These are phyloP conservation scores for Erythrobasidium hasegawianum DNA, from an alignment of 1,284 basidiomycete genomes.

Conservation along the genomic window DNA sequence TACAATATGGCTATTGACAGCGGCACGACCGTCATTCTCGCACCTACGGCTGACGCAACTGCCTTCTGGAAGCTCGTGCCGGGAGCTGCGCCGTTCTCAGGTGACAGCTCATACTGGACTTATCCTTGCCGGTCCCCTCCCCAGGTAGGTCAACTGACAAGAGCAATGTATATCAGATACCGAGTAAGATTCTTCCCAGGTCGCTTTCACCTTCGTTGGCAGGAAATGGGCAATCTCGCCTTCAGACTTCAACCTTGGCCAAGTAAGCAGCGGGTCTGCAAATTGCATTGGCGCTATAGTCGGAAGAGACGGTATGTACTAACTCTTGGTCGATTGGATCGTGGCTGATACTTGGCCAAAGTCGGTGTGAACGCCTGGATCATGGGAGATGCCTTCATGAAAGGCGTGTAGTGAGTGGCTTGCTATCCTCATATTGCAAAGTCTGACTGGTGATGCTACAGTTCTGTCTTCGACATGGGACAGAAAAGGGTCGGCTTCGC, in stretches of 20 bases:
- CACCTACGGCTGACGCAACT: slow-evolving; percentile 35
- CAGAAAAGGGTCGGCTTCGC: slow-evolving; percentile 20
- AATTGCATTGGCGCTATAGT: slow-evolving; percentile 38
- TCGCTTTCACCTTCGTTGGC: slow-evolving; percentile 35
- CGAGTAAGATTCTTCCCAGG: background rate
- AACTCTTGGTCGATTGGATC: too few relatives aligned
- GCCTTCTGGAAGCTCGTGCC: slow-evolving; percentile 37
- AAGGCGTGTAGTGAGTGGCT: slow-evolving; percentile 28
- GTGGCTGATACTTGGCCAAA: too few relatives aligned
- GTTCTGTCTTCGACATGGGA: slow-evolving; percentile 25
- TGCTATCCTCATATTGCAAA: too few relatives aligned
- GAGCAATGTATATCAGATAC: background rate
- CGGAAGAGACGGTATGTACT: slow-evolving; percentile 33
- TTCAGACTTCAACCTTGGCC: slow-evolving; percentile 38
- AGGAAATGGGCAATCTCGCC: slow-evolving; percentile 33
- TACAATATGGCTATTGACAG: slow-evolving; percentile 37
- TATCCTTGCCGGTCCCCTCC: slow-evolving; percentile 32
- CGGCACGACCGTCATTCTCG: slow-evolving; percentile 39
- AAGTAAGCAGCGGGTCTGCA: slow-evolving; percentile 20
- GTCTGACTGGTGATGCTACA: background rate
- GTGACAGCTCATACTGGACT: slow-evolving; percentile 34
- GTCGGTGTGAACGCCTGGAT: slow-evolving; percentile 32
- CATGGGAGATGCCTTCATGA: slow-evolving; percentile 29
- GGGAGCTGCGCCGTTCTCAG: slow-evolving; percentile 21
- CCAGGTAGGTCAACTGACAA: background rate